Evolutionary conservation across 1,284 basidiomycete species (phyloP).

Genomic region (Malassezia nana): DNA sequence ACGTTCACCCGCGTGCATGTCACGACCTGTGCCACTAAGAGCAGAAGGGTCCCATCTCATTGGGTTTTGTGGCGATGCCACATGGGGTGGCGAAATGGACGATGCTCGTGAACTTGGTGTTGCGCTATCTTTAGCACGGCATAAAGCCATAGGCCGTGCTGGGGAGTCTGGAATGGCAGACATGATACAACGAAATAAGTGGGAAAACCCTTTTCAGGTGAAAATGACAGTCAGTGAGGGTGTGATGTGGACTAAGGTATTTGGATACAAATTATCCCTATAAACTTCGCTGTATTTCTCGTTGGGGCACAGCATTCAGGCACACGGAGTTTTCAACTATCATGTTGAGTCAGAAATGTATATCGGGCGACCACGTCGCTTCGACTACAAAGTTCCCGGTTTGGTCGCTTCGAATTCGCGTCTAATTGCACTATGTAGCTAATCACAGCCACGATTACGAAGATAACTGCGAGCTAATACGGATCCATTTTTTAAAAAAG

Average conservation of each 20-base stretch:
- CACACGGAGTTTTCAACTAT: not conserved
- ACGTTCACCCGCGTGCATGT: constrained; percentile 13
- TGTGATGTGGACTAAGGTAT: not conserved
- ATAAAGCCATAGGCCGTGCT: not conserved
- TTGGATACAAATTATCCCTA: not conserved
- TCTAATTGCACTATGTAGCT: not conserved
- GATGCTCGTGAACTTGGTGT: not conserved
- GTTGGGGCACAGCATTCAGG: not conserved
- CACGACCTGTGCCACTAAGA: not conserved
- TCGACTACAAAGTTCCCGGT: not conserved
- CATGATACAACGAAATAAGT: not conserved
- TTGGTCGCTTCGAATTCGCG: not conserved
- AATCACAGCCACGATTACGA: not conserved
- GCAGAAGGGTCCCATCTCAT: not conserved
- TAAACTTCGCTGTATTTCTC: not conserved
- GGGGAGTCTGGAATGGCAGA: not conserved
- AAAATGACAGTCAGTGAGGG: not conserved
- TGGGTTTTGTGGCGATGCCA: not conserved
- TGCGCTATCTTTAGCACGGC: not conserved
- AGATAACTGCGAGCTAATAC: not conserved
- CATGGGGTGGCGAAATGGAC: not conserved
- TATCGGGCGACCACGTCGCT: not conserved
- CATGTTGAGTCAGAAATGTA: not conserved
- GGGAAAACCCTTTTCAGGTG: not conserved
- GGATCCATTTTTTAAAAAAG: too few species aligned